These are phyloP conservation scores for Podospora tetraspora DNA, from an alignment of 495 filamentous ascomycete genomes.

Conservation along the genomic window DNA sequence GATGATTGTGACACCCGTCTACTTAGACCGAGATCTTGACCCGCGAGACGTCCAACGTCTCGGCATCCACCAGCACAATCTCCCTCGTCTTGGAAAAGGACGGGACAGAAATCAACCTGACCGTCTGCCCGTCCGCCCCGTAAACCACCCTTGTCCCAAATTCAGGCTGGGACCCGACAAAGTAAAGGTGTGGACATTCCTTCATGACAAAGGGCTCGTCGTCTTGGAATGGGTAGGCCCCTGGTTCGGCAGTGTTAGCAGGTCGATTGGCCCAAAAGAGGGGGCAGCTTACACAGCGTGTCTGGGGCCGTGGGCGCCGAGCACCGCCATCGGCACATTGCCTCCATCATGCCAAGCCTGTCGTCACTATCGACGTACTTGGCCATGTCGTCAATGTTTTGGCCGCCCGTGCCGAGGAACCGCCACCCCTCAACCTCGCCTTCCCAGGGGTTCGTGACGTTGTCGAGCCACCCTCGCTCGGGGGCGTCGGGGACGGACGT, in stretches of 20 bases:
- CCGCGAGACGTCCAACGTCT: slow-evolving; percentile 71
- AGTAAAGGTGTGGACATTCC: slow-evolving; percentile 83
- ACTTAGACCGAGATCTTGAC: slow-evolving; percentile 44
- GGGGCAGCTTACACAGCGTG: slow-evolving; percentile 72
- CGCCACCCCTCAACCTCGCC: slow-evolving; percentile 83
- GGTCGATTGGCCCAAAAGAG: not conserved
- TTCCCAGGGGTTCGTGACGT: slow-evolving; percentile 89
- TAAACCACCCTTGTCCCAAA: slow-evolving; percentile 71
- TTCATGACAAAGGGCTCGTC: slow-evolving; percentile 80
- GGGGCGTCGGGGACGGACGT: slow-evolving; percentile 40
- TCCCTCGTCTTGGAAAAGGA: slow-evolving; percentile 75
- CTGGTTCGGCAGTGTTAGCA: slow-evolving; percentile 37
- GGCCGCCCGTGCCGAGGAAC: slow-evolving; percentile 77
- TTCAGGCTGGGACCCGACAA: slow-evolving; percentile 78
- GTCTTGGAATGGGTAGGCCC: slow-evolving; percentile 92
- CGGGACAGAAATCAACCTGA: slow-evolving; percentile 73
- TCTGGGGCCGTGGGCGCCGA: slow-evolving; percentile 94
- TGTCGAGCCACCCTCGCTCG: slow-evolving; percentile 74
- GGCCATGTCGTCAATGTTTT: slow-evolving; percentile 89
- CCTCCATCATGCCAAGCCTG: slow-evolving; percentile 81
- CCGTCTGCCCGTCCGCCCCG: slow-evolving; percentile 55
- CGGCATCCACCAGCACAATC: slow-evolving; percentile 77
- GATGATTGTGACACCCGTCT: not conserved
- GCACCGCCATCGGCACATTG: slow-evolving; percentile 84
- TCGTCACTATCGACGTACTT: slow-evolving; percentile 78